Evolutionary conservation across 2,329 filamentous ascomycete species (phyloP), one percentile per base, ranked within the genome.

Genomic region (Aspergillus thermomutatus): DNA sequence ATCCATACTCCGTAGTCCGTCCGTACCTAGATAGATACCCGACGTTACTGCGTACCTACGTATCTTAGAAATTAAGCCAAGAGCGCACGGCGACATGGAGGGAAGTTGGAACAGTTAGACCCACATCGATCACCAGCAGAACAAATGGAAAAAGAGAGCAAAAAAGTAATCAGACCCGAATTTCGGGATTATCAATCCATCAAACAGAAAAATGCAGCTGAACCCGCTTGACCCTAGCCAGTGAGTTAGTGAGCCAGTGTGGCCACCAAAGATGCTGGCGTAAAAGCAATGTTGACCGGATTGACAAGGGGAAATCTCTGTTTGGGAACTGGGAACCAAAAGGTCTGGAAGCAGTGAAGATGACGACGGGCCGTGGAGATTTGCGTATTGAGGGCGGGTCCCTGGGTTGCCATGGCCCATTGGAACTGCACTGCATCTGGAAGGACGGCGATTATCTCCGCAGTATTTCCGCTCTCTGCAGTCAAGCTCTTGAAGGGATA

Each of bases 361-460:
- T 51, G 49, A 51, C 34, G 49, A 51, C 21, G 19, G 49, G 48
- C 48, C 48, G 48, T 50, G 48, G 48, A 50, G 8, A n/a, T n/a
- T 19, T 17, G 41, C 28, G 11, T 6, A 34, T 6, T 6, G 6
- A 6, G 28, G 11, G 41, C 41, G 41, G 41, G 41, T 23, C 41
- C 41, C 21, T 45, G 8, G 41, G 21, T 45, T 45, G 41, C 41
- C 41, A 21, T 45, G n/a, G n/a, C n/a, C n/a, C n/a, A n/a, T n/a
- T n/a, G n/a, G n/a, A n/a, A n/a, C 31, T 17, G 31, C 0, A 17
- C 14, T 7, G 31, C 31, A 7, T 37, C 31, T 37, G 3, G 31
- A 34, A 34, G 31, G 31, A 34, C 31, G 31, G 17, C 17, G 31
- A 17, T 17, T 34, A 34, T 17, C 31, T 37, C 31, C 31, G 31